phyloP scores from a whole-genome alignment of 805 yeast species.

The Tetrapisispora namnaoensis region DNA sequence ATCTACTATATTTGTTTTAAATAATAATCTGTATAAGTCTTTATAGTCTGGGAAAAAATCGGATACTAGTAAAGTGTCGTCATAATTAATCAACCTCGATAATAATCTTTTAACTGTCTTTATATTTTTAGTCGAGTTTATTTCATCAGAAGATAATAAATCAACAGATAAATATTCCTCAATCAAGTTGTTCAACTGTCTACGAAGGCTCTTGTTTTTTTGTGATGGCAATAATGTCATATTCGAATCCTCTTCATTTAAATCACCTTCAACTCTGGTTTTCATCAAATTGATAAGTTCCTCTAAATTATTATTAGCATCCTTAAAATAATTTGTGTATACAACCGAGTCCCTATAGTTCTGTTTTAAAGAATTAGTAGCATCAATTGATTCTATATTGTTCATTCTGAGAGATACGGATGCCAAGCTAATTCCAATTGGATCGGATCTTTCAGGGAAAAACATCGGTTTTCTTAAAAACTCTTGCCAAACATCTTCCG shows the following conservation, averaged over 20 bases:
- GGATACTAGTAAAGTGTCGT: slow-evolving; percentile 7
- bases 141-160: slow-evolving; percentile 4
- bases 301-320: slow-evolving; percentile 12
- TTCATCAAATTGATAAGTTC: slow-evolving; percentile 4
- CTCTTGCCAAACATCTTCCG: slow-evolving; percentile 11
- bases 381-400: slow-evolving; percentile 9
- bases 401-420: slow-evolving; percentile 12
- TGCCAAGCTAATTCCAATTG: slow-evolving; percentile 22
- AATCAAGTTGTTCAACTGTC: slow-evolving; percentile 8
- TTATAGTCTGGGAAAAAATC: slow-evolving; percentile 13
- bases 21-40: slow-evolving; percentile 14
- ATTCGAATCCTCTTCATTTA: neutral
- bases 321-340: slow-evolving; percentile 11
- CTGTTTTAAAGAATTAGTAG: neutral
- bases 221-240: neutral
- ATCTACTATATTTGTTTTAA: slow-evolving; percentile 10
- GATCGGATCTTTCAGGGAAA: slow-evolving; percentile 27
- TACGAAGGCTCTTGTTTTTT: slow-evolving; percentile 7
- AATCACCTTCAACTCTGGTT: neutral
- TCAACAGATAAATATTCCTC: slow-evolving; percentile 11
- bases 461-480: slow-evolving; percentile 19
- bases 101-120: slow-evolving; percentile 5
- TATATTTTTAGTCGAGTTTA: slow-evolving; percentile 2
- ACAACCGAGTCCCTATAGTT: slow-evolving; percentile 3
- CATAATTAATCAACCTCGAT: slow-evolving; percentile 12